Percentiles rank a stretch among this genome's conserved stretches.
These are phyloP conservation scores for Fusarium multiceps DNA, from an alignment of 2,329 filamentous ascomycete species.

Conservation along the genomic window DNA sequence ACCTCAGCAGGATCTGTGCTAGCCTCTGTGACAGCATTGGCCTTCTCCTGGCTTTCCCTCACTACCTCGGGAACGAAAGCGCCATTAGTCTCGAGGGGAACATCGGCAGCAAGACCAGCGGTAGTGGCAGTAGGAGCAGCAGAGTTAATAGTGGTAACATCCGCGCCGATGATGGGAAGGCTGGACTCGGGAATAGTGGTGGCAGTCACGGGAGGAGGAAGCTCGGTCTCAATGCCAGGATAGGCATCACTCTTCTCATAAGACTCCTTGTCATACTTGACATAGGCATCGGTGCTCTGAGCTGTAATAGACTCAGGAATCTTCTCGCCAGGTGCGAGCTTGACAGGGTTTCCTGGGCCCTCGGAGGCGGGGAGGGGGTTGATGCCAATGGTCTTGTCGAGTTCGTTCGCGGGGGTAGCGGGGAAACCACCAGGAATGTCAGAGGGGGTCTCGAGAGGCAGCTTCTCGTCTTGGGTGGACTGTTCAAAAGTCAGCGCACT, in stretches of 20 bases:
- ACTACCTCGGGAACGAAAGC: conserved; percentile 63
- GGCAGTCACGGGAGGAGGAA: conserved; percentile 68
- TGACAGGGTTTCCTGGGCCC: conserved; percentile 81
- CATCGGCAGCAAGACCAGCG: conserved; percentile 73
- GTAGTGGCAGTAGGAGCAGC: conserved; percentile 71
- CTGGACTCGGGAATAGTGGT: conserved; percentile 85
- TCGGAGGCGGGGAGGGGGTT: conserved; percentile 71
- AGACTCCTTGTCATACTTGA: conserved; percentile 84
- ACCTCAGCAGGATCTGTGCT: conserved; percentile 74
- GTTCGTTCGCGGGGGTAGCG: conserved; percentile 70
- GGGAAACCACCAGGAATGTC: conserved; percentile 65
- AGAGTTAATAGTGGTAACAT: conserved; percentile 64
- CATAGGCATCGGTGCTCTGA: conserved; percentile 76
- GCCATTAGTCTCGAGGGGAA: conserved; percentile 69
- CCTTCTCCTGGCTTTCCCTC: conserved; percentile 77
- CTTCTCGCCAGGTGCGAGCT: conserved; percentile 81
- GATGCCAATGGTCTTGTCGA: conserved; percentile 66
- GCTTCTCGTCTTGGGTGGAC: conserved; percentile 24
- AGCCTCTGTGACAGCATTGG: conserved; percentile 73
- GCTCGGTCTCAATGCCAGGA: conserved; percentile 61
- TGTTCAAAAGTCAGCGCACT: conserved; percentile 32
- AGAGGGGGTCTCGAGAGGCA: conserved; percentile 52
- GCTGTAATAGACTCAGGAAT: conserved; percentile 76
- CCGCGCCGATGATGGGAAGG: conserved; percentile 69
- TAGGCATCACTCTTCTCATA: conserved; percentile 84